These are phyloP conservation scores for Syncephalastrum monosporum DNA, from an alignment of 371 early-diverging fungal genomes.

Conservation along the genomic window DNA sequence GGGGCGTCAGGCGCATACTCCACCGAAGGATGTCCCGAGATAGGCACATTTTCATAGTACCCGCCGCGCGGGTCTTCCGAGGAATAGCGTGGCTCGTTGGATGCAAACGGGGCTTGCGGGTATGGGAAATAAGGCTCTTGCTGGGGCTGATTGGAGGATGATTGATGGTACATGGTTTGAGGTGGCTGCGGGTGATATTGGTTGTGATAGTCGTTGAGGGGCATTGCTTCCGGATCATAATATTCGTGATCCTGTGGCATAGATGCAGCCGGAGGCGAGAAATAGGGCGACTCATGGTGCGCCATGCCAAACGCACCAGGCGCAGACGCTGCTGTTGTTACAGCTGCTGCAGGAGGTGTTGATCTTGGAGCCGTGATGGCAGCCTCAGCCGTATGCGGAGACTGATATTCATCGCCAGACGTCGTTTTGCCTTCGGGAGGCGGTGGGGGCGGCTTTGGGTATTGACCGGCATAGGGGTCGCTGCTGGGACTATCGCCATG, in stretches of 20 bases:
- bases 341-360: background rate
- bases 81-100: too few relatives aligned
- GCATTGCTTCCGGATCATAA: constrained; percentile 15
- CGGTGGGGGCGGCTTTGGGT: constrained; percentile 18
- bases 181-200: background rate
- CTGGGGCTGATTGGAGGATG: too few relatives aligned
- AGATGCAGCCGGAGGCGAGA: too few relatives aligned
- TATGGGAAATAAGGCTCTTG: too few relatives aligned
- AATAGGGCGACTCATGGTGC: too few relatives aligned
- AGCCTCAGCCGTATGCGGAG: background rate
- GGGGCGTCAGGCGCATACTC: too few relatives aligned
- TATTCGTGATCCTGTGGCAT: background rate
- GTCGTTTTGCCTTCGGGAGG: background rate
- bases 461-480: constrained; percentile 28
- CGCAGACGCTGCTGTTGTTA: too few relatives aligned
- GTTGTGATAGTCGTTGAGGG: constrained; percentile 13
- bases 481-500: background rate
- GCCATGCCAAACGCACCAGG: too few relatives aligned
- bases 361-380: background rate
- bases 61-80: too few relatives aligned
- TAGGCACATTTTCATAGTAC: too few relatives aligned
- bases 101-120: too few relatives aligned
- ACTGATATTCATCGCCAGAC: constrained; percentile 1
- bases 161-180: background rate
- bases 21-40: too few relatives aligned